Percentiles rank a stretch among this genome's conserved stretches.
phyloP scores from a whole-genome alignment of 2,329 filamentous ascomycete genomes.

The Truncatella angustata region DNA sequence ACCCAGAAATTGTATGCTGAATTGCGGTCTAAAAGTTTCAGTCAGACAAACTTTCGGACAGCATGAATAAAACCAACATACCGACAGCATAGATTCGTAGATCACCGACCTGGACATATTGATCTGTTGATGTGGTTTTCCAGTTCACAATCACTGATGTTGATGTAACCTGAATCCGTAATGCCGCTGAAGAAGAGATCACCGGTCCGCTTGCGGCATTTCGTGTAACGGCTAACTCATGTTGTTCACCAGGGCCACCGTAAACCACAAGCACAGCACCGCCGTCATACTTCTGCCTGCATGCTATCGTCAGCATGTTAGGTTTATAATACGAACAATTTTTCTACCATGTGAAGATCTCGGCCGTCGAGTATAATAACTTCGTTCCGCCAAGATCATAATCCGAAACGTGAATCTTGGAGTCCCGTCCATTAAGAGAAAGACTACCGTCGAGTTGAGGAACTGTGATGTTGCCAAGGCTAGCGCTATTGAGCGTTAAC shows the following conservation, averaged over 20 bases:
- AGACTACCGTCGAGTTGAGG: constrained; percentile 21
- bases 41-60: too few species aligned
- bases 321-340: neutral
- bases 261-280: constrained; percentile 1
- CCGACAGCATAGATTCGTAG: constrained; percentile 1
- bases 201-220: too few species aligned
- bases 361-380: constrained; percentile 66
- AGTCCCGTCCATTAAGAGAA: constrained; percentile 52
- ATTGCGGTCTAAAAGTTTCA: neutral
- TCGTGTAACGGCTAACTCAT: neutral
- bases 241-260: neutral
- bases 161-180: neutral
- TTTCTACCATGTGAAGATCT: constrained; percentile 63
- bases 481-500: constrained; percentile 20
- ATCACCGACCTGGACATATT: neutral
- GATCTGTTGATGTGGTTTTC: neutral
- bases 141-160: neutral
- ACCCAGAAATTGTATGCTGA: constrained; percentile 8
- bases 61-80: too few species aligned
- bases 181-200: neutral
- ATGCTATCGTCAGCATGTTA: neutral
- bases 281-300: neutral
- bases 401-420: constrained; percentile 66
- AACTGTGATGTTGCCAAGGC: constrained; percentile 20
- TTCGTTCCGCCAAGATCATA: constrained; percentile 60